These are phyloP conservation scores for Stephania japonica DNA, from an alignment of 164 flowering plant genomes.

Conservation along the genomic window DNA sequence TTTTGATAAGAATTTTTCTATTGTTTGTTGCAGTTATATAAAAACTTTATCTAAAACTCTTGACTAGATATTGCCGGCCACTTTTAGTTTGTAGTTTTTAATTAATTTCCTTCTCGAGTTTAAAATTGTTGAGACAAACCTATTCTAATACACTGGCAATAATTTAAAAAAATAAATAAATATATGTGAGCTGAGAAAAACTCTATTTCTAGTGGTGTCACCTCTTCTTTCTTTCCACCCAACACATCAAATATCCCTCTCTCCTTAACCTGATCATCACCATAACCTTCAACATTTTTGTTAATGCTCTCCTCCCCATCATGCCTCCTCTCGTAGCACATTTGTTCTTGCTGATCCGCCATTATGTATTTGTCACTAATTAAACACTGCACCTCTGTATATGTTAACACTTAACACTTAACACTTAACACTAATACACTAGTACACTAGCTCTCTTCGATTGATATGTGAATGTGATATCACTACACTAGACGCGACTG, in stretches of 20 bases:
- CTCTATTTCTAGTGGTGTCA: slow-evolving; percentile 16
- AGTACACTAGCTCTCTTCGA: background rate
- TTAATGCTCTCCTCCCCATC: slow-evolving; percentile 13
- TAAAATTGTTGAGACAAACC: no score
- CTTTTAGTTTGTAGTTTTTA: no score
- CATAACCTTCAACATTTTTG: slow-evolving; percentile 12
- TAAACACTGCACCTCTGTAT: background rate
- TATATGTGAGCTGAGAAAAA: no score
- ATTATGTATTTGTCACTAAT: slow-evolving; percentile 4
- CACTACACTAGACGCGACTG: background rate
- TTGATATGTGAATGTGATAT: background rate
- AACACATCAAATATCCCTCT: slow-evolving; percentile 67
- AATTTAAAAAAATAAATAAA: no score
- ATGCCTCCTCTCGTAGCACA: slow-evolving; percentile 12
- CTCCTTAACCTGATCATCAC: slow-evolving; percentile 18
- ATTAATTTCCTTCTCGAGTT: no score
- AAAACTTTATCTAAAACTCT: no score
- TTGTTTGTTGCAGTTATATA: no score
- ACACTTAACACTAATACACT: no score
- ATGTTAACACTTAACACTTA: no score
- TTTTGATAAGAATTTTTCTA: no score
- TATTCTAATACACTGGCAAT: no score
- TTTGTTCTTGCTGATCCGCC: slow-evolving; percentile 27
- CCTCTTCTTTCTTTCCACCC: slow-evolving; percentile 38
- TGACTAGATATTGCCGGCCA: no score